A percentile compares a stretch with the other conserved stretches of the same genome.
phyloP scores from a whole-genome alignment of 192 early-diverging fungal species.

The Podila minutissima region DNA sequence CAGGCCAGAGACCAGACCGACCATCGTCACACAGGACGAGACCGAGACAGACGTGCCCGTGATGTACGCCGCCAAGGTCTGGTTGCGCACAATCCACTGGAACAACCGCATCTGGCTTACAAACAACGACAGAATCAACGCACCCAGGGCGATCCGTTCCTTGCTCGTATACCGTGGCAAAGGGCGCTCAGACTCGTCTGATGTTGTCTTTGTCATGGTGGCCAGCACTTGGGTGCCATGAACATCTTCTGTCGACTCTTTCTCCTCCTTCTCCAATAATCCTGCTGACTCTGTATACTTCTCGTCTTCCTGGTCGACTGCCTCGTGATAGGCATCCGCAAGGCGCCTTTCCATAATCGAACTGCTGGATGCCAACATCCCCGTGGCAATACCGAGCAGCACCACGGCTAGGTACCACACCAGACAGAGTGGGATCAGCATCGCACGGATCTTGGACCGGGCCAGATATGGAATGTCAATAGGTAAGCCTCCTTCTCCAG shows the following conservation, averaged over 20 bases:
- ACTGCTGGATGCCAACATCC: conserved; percentile 30
- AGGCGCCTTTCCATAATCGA: conserved; percentile 23
- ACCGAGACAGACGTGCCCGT: not conserved
- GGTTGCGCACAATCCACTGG: conserved; percentile 24
- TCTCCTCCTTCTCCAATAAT: not conserved
- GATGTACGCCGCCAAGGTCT: not conserved
- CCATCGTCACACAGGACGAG: conserved; percentile 9
- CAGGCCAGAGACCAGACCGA: conserved; percentile 11
- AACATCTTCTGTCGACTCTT: not conserved
- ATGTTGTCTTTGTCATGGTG: not conserved
- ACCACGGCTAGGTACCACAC: conserved; percentile 19
- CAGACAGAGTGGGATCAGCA: conserved; percentile 13
- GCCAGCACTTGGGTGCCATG: not conserved
- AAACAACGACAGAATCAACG: conserved; percentile 11
- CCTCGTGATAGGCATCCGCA: not conserved
- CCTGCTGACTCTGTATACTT: not conserved
- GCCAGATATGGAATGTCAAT: conserved; percentile 6
- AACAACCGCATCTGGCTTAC: conserved; percentile 30
- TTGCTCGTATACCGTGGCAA: not conserved
- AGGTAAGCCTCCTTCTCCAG: not conserved
- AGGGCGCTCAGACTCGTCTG: not conserved
- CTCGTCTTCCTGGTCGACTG: conserved; percentile 1
- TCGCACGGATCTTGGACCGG: conserved; percentile 3
- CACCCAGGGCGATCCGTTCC: not conserved
- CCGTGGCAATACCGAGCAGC: conserved; percentile 23